Evolutionary conservation across 2,329 filamentous ascomycete species (phyloP).

Genomic region (Zopfia rhizophila): DNA sequence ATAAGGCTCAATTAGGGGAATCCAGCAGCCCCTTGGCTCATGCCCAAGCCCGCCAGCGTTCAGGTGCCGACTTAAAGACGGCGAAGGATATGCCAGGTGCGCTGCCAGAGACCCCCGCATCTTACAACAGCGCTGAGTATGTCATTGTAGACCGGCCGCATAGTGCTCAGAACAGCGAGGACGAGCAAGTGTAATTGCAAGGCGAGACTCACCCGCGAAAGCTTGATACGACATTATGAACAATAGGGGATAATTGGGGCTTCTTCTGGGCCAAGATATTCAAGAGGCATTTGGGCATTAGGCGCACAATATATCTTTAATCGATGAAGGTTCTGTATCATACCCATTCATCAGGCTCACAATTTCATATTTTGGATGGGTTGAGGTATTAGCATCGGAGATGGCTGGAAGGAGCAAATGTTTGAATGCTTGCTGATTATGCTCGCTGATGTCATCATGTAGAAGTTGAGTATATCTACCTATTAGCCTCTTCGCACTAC

Average conservation of each 20-base stretch:
- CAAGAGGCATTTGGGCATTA: background rate
- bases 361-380: no score
- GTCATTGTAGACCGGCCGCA: slow-evolving; percentile 48
- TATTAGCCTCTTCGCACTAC: no score
- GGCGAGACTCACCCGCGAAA: no score
- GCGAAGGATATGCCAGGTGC: slow-evolving; percentile 43
- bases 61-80: slow-evolving; percentile 12
- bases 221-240: slow-evolving; percentile 11
- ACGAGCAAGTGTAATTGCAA: slow-evolving; percentile 9
- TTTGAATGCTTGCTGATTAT: no score
- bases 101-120: slow-evolving; percentile 41
- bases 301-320: slow-evolving; percentile 14
- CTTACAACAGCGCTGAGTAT: slow-evolving; percentile 48
- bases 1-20: slow-evolving; percentile 33
- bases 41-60: slow-evolving; percentile 16
- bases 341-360: no score
- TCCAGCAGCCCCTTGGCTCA: slow-evolving; percentile 34
- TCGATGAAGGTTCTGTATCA: slow-evolving; percentile 7
- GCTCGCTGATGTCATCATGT: no score
- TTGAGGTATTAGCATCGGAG: no score
- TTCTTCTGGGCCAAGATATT: slow-evolving; percentile 1
- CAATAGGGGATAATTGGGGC: slow-evolving; percentile 1
- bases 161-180: slow-evolving; percentile 30
- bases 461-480: no score
- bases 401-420: no score